These are phyloP conservation scores for Naganishia sp. DNA, from an alignment of 1,284 basidiomycete genomes.

Conservation along the genomic window DNA sequence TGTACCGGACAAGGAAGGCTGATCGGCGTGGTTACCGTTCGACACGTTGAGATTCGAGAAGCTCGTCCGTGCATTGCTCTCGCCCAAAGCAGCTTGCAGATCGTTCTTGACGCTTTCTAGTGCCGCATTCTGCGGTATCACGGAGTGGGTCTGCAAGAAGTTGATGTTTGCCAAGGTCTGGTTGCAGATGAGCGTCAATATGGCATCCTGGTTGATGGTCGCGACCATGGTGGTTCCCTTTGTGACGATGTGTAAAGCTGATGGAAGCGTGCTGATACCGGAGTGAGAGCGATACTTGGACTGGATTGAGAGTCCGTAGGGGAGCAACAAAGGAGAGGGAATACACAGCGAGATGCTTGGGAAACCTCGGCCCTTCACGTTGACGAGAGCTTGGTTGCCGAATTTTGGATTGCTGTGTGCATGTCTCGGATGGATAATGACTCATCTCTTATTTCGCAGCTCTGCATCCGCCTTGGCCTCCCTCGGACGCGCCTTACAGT, in stretches of 20 bases:
- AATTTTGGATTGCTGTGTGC: slow-evolving; percentile 20
- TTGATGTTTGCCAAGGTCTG: slow-evolving; percentile 22
- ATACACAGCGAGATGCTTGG: not conserved
- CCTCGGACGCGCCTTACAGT: not conserved
- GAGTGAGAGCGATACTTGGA: not conserved
- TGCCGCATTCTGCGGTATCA: slow-evolving; percentile 2
- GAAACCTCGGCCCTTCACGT: not conserved
- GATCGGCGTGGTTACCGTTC: not conserved
- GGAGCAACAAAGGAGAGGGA: not conserved
- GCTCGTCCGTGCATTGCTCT: slow-evolving; percentile 8
- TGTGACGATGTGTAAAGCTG: not conserved
- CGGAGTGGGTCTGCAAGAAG: slow-evolving; percentile 11
- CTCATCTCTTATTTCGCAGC: not conserved
- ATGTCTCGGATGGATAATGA: slow-evolving; percentile 15
- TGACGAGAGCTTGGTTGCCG: not conserved
- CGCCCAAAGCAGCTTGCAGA: slow-evolving; percentile 10
- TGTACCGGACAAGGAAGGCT: not conserved
- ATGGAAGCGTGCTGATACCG: not conserved
- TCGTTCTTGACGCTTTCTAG: slow-evolving; percentile 15
- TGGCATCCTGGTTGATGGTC: slow-evolving; percentile 6
- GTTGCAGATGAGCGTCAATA: slow-evolving; percentile 12
- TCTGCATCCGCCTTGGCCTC: not conserved
- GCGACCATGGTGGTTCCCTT: slow-evolving; percentile 9
- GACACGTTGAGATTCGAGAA: slow-evolving; percentile 16
- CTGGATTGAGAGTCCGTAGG: too few species aligned